Base-by-base conservation (phyloP, 2,329 filamentous ascomycete genomes). In the Cephalotrichum gorgonifer region DNA sequence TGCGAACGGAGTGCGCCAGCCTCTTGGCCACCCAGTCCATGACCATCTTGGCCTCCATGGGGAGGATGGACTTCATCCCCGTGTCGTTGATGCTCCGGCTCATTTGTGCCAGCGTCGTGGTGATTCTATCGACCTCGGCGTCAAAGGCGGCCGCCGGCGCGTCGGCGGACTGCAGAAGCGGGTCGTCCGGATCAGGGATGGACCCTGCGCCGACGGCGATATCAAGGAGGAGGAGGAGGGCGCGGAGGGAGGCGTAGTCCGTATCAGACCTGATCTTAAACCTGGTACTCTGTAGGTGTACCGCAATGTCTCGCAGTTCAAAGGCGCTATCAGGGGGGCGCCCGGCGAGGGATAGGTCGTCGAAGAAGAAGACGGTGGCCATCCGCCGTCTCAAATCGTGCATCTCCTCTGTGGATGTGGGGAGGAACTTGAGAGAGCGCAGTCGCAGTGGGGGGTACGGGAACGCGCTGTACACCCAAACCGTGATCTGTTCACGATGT, bases 11-110 rank as follows among this genome's bases (percentile, higher is more conserved):
- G 60, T 85, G 81, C 43, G 81, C 67, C 14, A 96, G 70, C 49
- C 90, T 79, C 57, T 86, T 81, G 51, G 83, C 76, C n/a, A 95
- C 68, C 50, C 81, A 75, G 57, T 94, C 85, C 35, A 95, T 72
- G 11, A 76, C 74, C 48, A 81, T 81, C 64, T 95, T 95, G 12
- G 86, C 81, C 58, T 94, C 81, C 27, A 86, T 85, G 27, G 86
- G 77, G 15, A 77, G 75, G 51, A 93, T 72, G 57, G 85, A 80
- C 22, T 80, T 80, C 42, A 87, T 84, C 38, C 86, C 87, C 1
- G 82, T 76, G 58, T 89, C 86, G 51, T 83, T 76, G 57, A 95
- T 94, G 35, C 74, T 75, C 50, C 71, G 69, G 64, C 72, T 73
- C 28, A 81, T 66, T 15, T 66, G 62, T 53, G 82, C 79, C 47